Evolutionary conservation across 177 flowering plant genomes (phyloP).

Genomic region (Vitis hybrid): DNA sequence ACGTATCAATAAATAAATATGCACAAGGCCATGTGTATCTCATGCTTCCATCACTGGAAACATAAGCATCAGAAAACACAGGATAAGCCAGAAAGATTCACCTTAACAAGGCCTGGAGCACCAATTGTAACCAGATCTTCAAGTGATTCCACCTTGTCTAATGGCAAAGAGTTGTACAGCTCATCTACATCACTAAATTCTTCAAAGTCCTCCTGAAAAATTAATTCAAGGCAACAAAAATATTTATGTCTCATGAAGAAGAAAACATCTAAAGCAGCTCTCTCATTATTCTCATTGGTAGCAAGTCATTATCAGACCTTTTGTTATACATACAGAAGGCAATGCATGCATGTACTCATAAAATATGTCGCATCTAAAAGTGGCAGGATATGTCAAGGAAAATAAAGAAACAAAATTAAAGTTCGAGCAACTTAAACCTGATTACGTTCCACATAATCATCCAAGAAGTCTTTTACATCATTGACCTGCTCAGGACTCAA

Average conservation of each 20-base stretch:
- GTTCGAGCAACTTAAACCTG: constrained; percentile 51
- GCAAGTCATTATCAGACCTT: too few species aligned
- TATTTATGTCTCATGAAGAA: background rate
- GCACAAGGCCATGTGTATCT: too few species aligned
- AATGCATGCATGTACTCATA: background rate
- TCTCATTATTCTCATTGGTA: too few species aligned
- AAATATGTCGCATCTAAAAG: background rate
- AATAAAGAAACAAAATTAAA: background rate
- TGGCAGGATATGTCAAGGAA: background rate
- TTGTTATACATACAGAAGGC: background rate
- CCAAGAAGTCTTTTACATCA: constrained; percentile 92
- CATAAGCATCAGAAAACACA: background rate
- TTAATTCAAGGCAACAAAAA: background rate
- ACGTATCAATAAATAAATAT: too few species aligned
- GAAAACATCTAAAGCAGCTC: background rate
- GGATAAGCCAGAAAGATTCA: constrained; percentile 19
- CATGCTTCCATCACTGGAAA: too few species aligned
- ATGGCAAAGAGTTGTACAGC: constrained; percentile 75
- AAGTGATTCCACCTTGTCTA: constrained; percentile 91
- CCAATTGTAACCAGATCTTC: constrained; percentile 88
- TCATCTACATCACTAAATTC: constrained; percentile 96
- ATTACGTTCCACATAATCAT: constrained; percentile 97
- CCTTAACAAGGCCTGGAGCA: constrained; percentile 89
- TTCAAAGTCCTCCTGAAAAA: constrained; percentile 89
- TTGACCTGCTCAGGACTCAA: constrained; percentile 97